These are phyloP conservation scores for Phlebiopsis gigantea DNA, from an alignment of 768 basidiomycete genomes.

Conservation along the genomic window DNA sequence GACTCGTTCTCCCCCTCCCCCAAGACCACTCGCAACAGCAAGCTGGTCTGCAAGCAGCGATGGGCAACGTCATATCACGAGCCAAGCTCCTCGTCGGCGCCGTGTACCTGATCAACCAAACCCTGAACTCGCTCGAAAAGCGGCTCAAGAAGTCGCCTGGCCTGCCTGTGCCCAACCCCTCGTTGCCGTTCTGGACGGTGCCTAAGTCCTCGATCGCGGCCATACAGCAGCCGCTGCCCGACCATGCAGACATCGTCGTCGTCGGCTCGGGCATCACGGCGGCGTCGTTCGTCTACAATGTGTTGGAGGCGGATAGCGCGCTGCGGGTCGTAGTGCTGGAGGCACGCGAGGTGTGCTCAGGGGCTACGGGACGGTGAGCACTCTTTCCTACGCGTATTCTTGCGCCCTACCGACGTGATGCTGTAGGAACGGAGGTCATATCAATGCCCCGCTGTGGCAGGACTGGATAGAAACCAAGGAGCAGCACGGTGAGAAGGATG, in stretches of 20 bases:
- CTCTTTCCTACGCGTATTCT: no score
- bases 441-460: constrained; percentile 53
- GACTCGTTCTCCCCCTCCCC: background rate
- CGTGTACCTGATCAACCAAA: constrained; percentile 12
- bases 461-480: constrained; percentile 48
- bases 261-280: constrained; percentile 80
- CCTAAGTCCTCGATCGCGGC: constrained; percentile 45
- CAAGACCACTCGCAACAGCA: background rate
- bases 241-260: constrained; percentile 60
- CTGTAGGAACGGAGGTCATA: constrained; percentile 65
- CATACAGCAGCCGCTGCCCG: constrained; percentile 29
- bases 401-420: background rate
- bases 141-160: constrained; percentile 41
- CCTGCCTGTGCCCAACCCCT: constrained; percentile 50
- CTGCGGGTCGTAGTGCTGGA: constrained; percentile 69
- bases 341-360: constrained; percentile 71
- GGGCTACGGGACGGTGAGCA: constrained; percentile 65
- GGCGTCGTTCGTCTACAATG: constrained; percentile 48
- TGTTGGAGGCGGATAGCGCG: constrained; percentile 35
- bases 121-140: constrained; percentile 25
- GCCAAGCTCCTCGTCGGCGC: constrained; percentile 19
- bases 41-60: background rate
- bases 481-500: constrained; percentile 38
- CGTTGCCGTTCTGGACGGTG: constrained; percentile 58
- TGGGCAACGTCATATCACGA: constrained; percentile 21